Evolutionary conservation across 306 rosid species (phyloP).

Genomic region (Casuarina cunninghamiana): DNA sequence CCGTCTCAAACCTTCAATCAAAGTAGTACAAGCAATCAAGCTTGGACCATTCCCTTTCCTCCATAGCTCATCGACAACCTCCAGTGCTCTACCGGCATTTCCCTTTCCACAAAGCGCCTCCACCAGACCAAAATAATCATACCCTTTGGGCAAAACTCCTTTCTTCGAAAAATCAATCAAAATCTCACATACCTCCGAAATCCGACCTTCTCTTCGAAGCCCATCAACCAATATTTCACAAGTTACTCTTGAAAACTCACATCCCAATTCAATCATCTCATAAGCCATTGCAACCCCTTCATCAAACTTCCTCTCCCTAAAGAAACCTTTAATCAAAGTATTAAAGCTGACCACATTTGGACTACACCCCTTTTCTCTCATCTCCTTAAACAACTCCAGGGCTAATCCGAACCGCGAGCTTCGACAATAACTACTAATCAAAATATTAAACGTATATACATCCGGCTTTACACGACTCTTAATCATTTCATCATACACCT

Average conservation of each 20-base stretch:
- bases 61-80: slow-evolving; percentile 69
- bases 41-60: slow-evolving; percentile 55
- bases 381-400: slow-evolving; percentile 69
- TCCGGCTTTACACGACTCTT: slow-evolving; percentile 63
- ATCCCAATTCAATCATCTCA: slow-evolving; percentile 73
- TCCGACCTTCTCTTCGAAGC: slow-evolving; percentile 56
- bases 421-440: slow-evolving; percentile 74
- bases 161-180: slow-evolving; percentile 56
- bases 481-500: slow-evolving; percentile 52
- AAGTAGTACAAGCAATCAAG: slow-evolving; percentile 58
- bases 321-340: slow-evolving; percentile 79
- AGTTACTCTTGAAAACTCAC: slow-evolving; percentile 54
- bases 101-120: slow-evolving; percentile 57
- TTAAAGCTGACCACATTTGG: slow-evolving; percentile 93
- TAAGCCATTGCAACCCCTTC: slow-evolving; percentile 77
- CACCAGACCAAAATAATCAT: slow-evolving; percentile 65
- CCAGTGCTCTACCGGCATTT: slow-evolving; percentile 42
- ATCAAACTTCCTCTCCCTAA: slow-evolving; percentile 60
- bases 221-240: slow-evolving; percentile 82
- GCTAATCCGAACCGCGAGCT: slow-evolving; percentile 56
- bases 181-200: slow-evolving; percentile 49
- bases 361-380: slow-evolving; percentile 67
- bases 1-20: slow-evolving; percentile 74
- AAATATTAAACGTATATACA: slow-evolving; percentile 77
- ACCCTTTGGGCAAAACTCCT: slow-evolving; percentile 55